A percentile compares a stretch with the other conserved stretches of the same genome.
These are phyloP conservation scores for Magnolia sinica DNA, from an alignment of 164 flowering plant species.

Conservation along the genomic window DNA sequence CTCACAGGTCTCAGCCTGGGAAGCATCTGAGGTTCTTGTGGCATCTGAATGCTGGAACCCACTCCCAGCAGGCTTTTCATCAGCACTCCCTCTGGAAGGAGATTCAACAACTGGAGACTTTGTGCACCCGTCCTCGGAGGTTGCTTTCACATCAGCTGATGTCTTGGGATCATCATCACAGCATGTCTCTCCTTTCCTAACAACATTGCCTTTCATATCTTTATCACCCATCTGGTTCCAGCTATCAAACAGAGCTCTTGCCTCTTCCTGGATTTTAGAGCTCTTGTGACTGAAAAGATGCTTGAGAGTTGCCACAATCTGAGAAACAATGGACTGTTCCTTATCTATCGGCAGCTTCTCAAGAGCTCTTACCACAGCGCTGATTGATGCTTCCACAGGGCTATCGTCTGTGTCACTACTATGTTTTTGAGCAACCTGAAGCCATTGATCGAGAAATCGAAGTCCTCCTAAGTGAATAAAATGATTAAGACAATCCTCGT, in stretches of 20 bases:
- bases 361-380: constrained; percentile 55
- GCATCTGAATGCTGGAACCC: constrained; percentile 11
- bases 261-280: constrained; percentile 55
- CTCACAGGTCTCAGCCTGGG: background rate
- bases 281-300: constrained; percentile 52
- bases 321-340: constrained; percentile 46
- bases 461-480: constrained; percentile 79
- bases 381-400: constrained; percentile 61
- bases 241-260: constrained; percentile 43
- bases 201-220: constrained; percentile 5
- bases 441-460: constrained; percentile 59
- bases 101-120: constrained; percentile 17
- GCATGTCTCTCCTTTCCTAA: background rate
- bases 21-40: constrained; percentile 5
- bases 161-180: background rate
- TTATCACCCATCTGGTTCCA: constrained; percentile 38
- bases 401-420: constrained; percentile 38
- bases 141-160: constrained; percentile 2
- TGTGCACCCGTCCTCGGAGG: constrained; percentile 19
- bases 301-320: constrained; percentile 50
- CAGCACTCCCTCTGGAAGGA: constrained; percentile 14
- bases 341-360: constrained; percentile 54
- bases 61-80: constrained; percentile 21
- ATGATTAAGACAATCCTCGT: constrained; percentile 67
- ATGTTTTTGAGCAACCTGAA: constrained; percentile 58